phyloP scores from a whole-genome alignment of 1,284 basidiomycete species.

The Puccinia hordei region DNA sequence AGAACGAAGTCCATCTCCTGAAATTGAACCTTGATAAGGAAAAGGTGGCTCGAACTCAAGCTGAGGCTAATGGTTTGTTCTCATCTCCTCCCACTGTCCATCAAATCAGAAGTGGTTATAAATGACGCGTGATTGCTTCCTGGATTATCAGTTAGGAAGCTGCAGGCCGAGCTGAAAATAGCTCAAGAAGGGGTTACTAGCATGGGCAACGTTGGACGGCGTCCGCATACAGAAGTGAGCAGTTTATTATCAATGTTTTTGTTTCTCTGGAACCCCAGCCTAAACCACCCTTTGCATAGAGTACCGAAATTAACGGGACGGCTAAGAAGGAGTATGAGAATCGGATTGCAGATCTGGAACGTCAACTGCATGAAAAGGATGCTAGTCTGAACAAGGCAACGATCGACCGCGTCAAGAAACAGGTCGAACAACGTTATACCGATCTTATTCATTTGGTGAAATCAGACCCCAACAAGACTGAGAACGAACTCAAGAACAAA shows the following conservation, averaged over 20 bases:
- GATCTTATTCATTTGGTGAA: constrained; percentile 71
- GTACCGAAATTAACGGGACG: constrained; percentile 63
- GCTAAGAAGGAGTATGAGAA: constrained; percentile 61
- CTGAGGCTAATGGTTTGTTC: constrained; percentile 65
- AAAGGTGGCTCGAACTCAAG: constrained; percentile 61
- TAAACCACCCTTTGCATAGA: constrained; percentile 63
- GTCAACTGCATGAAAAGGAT: constrained; percentile 54
- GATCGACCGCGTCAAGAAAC: constrained; percentile 67
- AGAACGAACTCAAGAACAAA: constrained; percentile 63
- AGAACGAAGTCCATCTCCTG: constrained; percentile 49
- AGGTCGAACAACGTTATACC: constrained; percentile 70
- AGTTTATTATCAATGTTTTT: constrained; percentile 58
- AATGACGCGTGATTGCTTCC: background rate
- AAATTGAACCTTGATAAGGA: constrained; percentile 56
- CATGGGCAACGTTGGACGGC: constrained; percentile 46
- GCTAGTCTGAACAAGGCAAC: constrained; percentile 57
- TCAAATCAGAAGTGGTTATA: background rate
- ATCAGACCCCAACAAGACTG: constrained; percentile 63
- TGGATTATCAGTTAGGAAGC: constrained; percentile 25
- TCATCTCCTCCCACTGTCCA: background rate
- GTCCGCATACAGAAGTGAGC: constrained; percentile 42
- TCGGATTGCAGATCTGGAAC: constrained; percentile 56
- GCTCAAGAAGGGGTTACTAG: constrained; percentile 5
- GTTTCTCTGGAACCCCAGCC: constrained; percentile 67
- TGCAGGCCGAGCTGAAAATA: constrained; percentile 48